Conservation (phyloP, 2,329 filamentous ascomycete genomes). For the Verticillium isaacii region DNA sequence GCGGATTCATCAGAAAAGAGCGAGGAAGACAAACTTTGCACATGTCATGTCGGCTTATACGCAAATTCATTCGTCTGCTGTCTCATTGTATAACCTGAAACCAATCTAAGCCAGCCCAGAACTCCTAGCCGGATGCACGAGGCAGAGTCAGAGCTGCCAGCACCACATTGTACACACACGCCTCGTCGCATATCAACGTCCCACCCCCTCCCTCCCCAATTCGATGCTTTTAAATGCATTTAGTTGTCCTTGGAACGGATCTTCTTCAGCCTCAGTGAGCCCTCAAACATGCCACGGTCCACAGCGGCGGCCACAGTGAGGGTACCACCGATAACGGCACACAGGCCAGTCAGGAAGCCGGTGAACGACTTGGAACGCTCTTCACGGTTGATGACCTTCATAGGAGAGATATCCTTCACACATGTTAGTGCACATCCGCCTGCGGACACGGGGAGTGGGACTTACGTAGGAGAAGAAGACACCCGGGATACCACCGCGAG, state of each 20-base stretch:
- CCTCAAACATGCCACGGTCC: constrained; percentile 89
- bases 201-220: not conserved
- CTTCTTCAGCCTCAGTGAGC: constrained; percentile 80
- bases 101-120: constrained; percentile 4
- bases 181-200: not conserved
- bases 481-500: constrained; percentile 86
- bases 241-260: constrained; percentile 62
- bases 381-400: constrained; percentile 99
- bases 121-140: constrained; percentile 14
- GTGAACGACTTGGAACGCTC: constrained; percentile 83
- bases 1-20: no score
- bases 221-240: constrained; percentile 4
- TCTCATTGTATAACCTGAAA: not conserved
- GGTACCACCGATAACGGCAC: constrained; percentile 90
- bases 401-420: constrained; percentile 86
- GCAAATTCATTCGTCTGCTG: not conserved
- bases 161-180: constrained; percentile 9
- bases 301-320: constrained; percentile 92
- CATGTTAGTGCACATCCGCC: constrained; percentile 6
- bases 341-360: constrained; percentile 89
- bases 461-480: constrained; percentile 98
- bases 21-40: not conserved
- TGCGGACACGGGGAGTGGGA: constrained; percentile 15
- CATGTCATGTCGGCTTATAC: not conserved
- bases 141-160: constrained; percentile 5